Evolutionary conservation across 129 eudicot species (phyloP).

Genomic region (Flaveria sonorensis): DNA sequence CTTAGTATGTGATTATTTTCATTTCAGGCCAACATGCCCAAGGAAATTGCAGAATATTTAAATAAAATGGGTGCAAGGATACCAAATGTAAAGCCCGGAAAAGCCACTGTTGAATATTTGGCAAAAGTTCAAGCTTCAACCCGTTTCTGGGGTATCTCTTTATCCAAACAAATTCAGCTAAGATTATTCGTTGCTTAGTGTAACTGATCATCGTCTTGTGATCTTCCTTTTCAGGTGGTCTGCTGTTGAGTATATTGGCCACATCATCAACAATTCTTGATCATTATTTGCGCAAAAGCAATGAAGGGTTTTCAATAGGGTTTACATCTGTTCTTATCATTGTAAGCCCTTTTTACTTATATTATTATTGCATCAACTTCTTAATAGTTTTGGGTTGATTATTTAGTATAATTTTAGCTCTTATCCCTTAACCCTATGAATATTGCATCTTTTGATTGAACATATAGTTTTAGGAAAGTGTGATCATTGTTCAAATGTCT

Average conservation of each 20-base stretch:
- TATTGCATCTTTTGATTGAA: background rate
- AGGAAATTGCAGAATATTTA: conserved; percentile 92
- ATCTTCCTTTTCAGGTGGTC: conserved; percentile 63
- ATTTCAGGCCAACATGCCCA: conserved; percentile 94
- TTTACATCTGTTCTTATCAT: conserved; percentile 93
- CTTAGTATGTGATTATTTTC: conserved; percentile 8
- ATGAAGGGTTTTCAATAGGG: conserved; percentile 84
- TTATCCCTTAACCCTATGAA: background rate
- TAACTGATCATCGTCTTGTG: conserved; percentile 2
- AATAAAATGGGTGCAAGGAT: conserved; percentile 99
- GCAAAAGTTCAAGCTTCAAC: conserved; percentile 95
- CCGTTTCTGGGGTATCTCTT: conserved; percentile 89
- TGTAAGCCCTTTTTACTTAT: conserved; percentile 50
- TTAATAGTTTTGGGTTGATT: background rate
- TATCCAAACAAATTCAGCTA: background rate
- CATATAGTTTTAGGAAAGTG: background rate
- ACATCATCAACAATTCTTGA: conserved; percentile 83
- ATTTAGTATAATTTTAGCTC: conserved; percentile 6
- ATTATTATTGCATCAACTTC: background rate
- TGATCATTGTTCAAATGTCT: background rate
- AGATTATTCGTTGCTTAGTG: background rate
- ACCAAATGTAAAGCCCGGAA: conserved; percentile 93
- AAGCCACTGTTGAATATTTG: conserved; percentile 85
- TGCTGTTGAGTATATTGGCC: conserved; percentile 75
- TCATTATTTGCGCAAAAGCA: conserved; percentile 78